phyloP scores from a whole-genome alignment of 2,329 filamentous ascomycete genomes.

The Venturia effusa region DNA sequence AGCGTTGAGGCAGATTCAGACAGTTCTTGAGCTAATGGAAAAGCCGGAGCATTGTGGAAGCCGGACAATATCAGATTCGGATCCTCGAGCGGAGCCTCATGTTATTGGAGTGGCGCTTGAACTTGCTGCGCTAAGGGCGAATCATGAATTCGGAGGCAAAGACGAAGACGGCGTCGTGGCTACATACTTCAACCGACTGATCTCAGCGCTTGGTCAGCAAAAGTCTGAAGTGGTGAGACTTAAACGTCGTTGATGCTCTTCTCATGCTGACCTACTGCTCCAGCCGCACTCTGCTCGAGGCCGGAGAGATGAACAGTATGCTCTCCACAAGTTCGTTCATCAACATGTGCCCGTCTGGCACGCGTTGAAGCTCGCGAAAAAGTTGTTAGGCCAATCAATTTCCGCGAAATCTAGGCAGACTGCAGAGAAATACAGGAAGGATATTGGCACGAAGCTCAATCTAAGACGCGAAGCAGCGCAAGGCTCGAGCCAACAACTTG shows the following conservation, averaged over 20 bases:
- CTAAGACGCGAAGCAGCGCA: not conserved
- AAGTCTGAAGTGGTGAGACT: not conserved
- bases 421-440: not conserved
- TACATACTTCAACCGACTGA: slow-evolving; percentile 4
- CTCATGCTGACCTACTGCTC: not conserved
- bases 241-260: not conserved
- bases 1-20: not conserved
- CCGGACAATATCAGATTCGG: not conserved
- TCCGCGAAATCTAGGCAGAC: not conserved
- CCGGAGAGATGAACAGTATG: not conserved
- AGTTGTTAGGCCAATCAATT: not conserved
- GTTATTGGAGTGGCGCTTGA: slow-evolving; percentile 5
- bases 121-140: slow-evolving; percentile 5
- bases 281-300: not conserved
- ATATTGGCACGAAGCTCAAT: not conserved
- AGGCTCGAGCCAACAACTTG: not conserved
- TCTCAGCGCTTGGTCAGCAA: not conserved
- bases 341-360: not conserved
- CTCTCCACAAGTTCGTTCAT: not conserved
- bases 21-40: slow-evolving; percentile 9
- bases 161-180: slow-evolving; percentile 1
- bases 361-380: not conserved
- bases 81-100: slow-evolving; percentile 7
- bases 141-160: slow-evolving; percentile 2
- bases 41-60: slow-evolving; percentile 6